A percentile compares a stretch with the other conserved stretches of the same genome.
These are phyloP conservation scores for Lipomyces spencermartinsiae DNA, from an alignment of 805 yeast species.

Conservation along the genomic window DNA sequence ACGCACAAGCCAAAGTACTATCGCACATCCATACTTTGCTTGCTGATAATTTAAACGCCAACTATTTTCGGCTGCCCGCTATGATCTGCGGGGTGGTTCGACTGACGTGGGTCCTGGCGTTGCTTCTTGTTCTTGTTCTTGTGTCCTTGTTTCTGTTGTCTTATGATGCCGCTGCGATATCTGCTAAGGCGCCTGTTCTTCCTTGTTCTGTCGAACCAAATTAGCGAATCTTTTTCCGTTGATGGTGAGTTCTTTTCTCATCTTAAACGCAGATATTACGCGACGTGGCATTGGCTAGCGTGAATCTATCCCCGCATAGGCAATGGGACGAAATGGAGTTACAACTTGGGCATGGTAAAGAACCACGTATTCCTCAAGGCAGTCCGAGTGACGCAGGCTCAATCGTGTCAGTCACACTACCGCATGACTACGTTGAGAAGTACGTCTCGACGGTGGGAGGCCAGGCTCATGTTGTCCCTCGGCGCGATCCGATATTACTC, in stretches of 20 bases:
- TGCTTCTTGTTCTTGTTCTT: neutral
- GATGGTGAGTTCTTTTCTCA: too few relatives aligned
- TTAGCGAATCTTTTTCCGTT: neutral
- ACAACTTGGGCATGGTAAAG: neutral
- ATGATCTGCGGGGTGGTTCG: neutral
- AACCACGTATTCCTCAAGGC: neutral
- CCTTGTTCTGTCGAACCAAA: neutral
- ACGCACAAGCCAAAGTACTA: neutral
- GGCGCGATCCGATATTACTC: neutral
- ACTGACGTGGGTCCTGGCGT: neutral
- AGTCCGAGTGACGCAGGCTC: neutral
- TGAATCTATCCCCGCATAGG: too few relatives aligned
- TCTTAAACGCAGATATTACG: too few relatives aligned
- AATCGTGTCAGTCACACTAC: neutral
- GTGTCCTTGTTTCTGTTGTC: neutral
- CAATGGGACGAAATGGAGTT: neutral
- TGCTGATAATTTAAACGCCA: neutral
- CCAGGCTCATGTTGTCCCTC: neutral
- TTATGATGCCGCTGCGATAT: neutral
- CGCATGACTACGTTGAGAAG: neutral
- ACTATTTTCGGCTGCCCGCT: too few relatives aligned
- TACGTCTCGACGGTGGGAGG: neutral
- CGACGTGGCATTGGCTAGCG: too few relatives aligned
- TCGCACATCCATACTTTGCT: neutral
- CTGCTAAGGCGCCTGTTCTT: neutral